A percentile compares a stretch with the other conserved stretches of the same genome.
These are phyloP conservation scores for Aspergillus sp. DNA, from an alignment of 2,329 filamentous ascomycete genomes.

Conservation along the genomic window DNA sequence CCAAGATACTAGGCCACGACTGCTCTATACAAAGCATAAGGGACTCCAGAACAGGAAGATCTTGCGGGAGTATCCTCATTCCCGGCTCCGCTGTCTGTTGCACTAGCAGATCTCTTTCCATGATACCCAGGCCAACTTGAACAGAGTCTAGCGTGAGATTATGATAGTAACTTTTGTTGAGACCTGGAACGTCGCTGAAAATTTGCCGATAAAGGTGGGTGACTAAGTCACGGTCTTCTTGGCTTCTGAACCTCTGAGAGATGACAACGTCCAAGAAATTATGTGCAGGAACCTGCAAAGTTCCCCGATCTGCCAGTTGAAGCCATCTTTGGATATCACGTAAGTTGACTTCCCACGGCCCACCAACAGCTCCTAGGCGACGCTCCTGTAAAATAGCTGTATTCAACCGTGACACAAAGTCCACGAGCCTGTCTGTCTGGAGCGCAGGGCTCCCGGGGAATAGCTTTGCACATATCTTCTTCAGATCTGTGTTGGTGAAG, in stretches of 20 bases:
- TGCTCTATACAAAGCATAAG: slow-evolving; percentile 83
- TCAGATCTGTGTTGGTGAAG: slow-evolving; percentile 76
- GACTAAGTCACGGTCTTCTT: slow-evolving; percentile 65
- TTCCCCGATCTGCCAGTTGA: slow-evolving; percentile 61
- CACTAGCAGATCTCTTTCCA: slow-evolving; percentile 55
- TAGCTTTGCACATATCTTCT: slow-evolving; percentile 74
- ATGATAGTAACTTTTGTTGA: slow-evolving; percentile 63
- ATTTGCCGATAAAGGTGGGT: slow-evolving; percentile 63
- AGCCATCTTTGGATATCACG: slow-evolving; percentile 89
- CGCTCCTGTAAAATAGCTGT: slow-evolving; percentile 61
- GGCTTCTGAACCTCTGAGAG: slow-evolving; percentile 78
- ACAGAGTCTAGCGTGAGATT: slow-evolving; percentile 63
- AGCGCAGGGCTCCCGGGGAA: slow-evolving; percentile 63
- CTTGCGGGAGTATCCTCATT: slow-evolving; percentile 34
- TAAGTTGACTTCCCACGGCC: slow-evolving; percentile 94
- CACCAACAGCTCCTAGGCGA: slow-evolving; percentile 56
- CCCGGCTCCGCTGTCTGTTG: slow-evolving; percentile 34
- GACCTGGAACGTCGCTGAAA: slow-evolving; percentile 54
- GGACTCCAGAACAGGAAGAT: slow-evolving; percentile 74
- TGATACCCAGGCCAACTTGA: slow-evolving; percentile 75
- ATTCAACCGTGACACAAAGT: slow-evolving; percentile 79
- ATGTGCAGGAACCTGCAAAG: slow-evolving; percentile 60
- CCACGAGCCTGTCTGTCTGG: slow-evolving; percentile 66
- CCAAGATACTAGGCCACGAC: slow-evolving; percentile 83
- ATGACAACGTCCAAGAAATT: slow-evolving; percentile 83